Evolutionary conservation across 192 early-diverging fungal genomes (phyloP).

Genomic region (Pilobolus umbonatus): DNA sequence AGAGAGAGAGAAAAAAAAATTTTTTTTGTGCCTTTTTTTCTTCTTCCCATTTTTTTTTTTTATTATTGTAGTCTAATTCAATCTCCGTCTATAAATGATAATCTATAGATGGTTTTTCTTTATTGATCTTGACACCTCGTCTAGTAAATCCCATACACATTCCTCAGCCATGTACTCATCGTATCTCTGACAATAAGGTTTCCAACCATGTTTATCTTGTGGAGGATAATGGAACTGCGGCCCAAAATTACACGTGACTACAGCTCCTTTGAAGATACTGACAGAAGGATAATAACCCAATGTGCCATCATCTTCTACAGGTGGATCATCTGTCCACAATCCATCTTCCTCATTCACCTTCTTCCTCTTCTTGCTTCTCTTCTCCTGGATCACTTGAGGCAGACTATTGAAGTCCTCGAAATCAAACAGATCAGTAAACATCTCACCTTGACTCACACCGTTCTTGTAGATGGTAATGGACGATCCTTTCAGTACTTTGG

Average conservation of each 20-base stretch:
- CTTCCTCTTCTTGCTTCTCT: conserved; percentile 21
- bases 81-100: not conserved
- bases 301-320: conserved; percentile 55
- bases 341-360: conserved; percentile 25
- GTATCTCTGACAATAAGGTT: conserved; percentile 53
- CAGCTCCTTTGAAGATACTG: conserved; percentile 56
- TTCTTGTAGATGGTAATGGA: conserved; percentile 63
- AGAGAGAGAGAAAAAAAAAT: conserved; percentile 1
- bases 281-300: conserved; percentile 63
- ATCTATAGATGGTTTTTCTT: not conserved
- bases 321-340: conserved; percentile 37
- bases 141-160: conserved; percentile 55
- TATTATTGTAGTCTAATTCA: too few species aligned
- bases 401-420: conserved; percentile 32
- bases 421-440: conserved; percentile 49
- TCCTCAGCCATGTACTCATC: conserved; percentile 55
- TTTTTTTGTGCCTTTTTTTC: not conserved
- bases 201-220: conserved; percentile 32
- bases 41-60: not conserved
- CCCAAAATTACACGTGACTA: conserved; percentile 59
- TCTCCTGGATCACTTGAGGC: conserved; percentile 11
- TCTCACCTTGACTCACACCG: conserved; percentile 51
- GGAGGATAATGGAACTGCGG: conserved; percentile 59
- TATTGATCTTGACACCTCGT: conserved; percentile 41
- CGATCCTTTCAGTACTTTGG: conserved; percentile 44